Evolutionary conservation across 1,284 basidiomycete species (phyloP).

Genomic region (Puccinia hordei): DNA sequence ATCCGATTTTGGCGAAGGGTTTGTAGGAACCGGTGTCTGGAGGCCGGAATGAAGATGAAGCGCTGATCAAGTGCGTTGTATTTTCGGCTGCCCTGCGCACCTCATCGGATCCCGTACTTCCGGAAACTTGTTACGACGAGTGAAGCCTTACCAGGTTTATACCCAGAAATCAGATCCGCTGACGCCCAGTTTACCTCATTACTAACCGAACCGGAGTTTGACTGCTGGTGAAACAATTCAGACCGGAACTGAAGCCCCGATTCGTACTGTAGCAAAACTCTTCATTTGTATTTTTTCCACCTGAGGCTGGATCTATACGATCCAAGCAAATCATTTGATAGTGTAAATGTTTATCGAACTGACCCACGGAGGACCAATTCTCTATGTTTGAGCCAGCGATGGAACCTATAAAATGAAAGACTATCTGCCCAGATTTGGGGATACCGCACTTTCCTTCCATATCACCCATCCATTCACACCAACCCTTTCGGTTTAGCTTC

Average conservation of each 20-base stretch:
- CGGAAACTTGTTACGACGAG: slow-evolving; percentile 8
- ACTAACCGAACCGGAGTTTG: neutral
- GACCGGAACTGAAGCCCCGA: neutral
- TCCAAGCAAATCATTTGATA: neutral
- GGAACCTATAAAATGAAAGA: neutral
- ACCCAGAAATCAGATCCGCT: neutral
- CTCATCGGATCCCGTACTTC: neutral
- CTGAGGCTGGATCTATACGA: neutral
- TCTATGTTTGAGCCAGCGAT: neutral
- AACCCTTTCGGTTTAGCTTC: neutral
- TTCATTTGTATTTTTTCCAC: neutral
- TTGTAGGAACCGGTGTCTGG: neutral
- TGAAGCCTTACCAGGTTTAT: no score
- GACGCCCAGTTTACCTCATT: neutral
- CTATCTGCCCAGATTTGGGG: neutral
- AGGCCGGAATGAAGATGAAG: no score
- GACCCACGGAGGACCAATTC: neutral
- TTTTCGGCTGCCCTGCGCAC: slow-evolving; percentile 5
- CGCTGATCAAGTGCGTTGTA: neutral
- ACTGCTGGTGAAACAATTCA: neutral
- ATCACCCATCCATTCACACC: no score
- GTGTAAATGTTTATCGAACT: no score
- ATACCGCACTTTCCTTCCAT: neutral
- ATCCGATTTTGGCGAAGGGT: neutral
- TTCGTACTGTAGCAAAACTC: neutral